Percentiles rank a stretch among this genome's conserved stretches.
Evolutionary conservation across 805 yeast genomes (phyloP).

Genomic region (Kluyveromyces lactis): DNA sequence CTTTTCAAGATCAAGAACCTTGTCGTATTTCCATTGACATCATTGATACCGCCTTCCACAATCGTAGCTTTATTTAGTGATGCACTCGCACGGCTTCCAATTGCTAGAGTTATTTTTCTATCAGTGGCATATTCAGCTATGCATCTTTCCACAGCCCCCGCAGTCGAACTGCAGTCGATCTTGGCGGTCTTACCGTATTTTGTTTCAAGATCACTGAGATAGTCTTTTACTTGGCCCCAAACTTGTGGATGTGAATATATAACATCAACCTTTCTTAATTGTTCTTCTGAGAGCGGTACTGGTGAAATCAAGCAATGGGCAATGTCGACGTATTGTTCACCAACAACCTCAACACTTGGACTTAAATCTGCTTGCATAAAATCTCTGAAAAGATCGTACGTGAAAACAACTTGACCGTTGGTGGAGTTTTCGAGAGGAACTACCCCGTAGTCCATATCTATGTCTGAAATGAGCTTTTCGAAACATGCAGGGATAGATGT

Average conservation of each 20-base stretch:
- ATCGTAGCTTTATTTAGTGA: conserved; percentile 50
- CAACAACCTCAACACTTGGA: conserved; percentile 47
- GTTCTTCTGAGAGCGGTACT: conserved; percentile 35
- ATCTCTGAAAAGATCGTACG: conserved; percentile 74
- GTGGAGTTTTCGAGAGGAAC: conserved; percentile 93
- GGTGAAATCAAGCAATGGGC: conserved; percentile 57
- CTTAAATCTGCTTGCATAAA: conserved; percentile 31
- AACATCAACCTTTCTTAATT: conserved; percentile 38
- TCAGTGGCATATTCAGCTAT: conserved; percentile 25
- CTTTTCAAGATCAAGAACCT: conserved; percentile 66
- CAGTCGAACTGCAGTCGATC: conserved; percentile 71
- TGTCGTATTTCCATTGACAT: conserved; percentile 69
- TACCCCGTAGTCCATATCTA: conserved; percentile 55
- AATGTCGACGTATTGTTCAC: conserved; percentile 75
- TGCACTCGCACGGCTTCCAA: conserved; percentile 66
- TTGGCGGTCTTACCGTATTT: conserved; percentile 34
- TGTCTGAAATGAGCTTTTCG: conserved; percentile 35
- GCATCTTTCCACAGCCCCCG: conserved; percentile 72
- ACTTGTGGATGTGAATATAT: conserved; percentile 95
- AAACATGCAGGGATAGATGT: conserved; percentile 56
- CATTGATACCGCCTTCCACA: conserved; percentile 53
- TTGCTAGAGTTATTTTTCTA: conserved; percentile 49
- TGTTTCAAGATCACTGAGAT: conserved; percentile 34
- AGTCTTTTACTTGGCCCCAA: conserved; percentile 82
- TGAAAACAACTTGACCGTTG: conserved; percentile 84